phyloP scores from a whole-genome alignment of 2,329 filamentous ascomycete genomes.

The Apiospora rasikravindrae region DNA sequence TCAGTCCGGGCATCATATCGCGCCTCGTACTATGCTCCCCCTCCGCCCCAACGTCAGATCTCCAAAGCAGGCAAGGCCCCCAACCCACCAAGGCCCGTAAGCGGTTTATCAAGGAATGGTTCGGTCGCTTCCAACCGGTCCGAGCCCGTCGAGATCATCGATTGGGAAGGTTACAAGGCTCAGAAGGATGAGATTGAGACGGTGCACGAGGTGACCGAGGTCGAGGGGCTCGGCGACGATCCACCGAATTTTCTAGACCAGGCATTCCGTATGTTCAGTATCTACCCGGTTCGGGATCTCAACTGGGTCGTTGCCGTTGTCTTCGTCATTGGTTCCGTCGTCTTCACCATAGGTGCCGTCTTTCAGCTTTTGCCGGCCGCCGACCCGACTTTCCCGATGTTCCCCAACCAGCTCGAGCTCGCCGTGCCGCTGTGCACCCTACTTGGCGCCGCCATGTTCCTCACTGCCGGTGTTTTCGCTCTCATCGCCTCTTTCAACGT shows the following conservation, averaged over 20 bases:
- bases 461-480: constrained; percentile 17
- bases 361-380: constrained; percentile 18
- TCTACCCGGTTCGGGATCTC: constrained; percentile 25
- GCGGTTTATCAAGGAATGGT: neutral
- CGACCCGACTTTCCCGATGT: neutral
- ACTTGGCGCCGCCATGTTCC: constrained; percentile 22
- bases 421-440: constrained; percentile 17
- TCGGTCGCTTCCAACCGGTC: neutral
- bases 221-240: neutral
- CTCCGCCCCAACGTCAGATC: neutral
- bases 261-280: constrained; percentile 26
- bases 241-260: constrained; percentile 20
- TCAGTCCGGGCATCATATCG: constrained; percentile 4
- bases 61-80: neutral
- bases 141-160: neutral
- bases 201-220: constrained; percentile 13
- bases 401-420: constrained; percentile 13
- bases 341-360: constrained; percentile 22
- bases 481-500: constrained; percentile 21
- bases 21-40: neutral
- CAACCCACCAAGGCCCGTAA: neutral
- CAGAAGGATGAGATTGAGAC: constrained; percentile 52
- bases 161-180: constrained; percentile 11
- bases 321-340: constrained; percentile 30
- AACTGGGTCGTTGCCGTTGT: constrained; percentile 28